A percentile compares a stretch with the other conserved stretches of the same genome.
These are phyloP conservation scores for Pestalotiopsis sp. DNA, from an alignment of 2,329 filamentous ascomycete species.

Conservation along the genomic window DNA sequence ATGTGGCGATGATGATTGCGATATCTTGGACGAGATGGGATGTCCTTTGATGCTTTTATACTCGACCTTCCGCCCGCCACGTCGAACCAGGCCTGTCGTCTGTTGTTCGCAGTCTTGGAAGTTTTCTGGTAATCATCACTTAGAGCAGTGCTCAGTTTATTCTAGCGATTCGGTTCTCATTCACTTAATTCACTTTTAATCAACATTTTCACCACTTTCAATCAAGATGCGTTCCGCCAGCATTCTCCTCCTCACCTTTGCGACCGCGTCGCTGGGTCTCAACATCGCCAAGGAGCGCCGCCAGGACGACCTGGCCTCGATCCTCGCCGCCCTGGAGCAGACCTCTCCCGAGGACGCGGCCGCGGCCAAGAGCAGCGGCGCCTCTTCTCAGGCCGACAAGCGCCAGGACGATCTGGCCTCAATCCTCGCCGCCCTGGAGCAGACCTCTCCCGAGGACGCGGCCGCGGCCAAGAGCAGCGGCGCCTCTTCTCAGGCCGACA, in stretches of 20 bases:
- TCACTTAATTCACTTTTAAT: not conserved
- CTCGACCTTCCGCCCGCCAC: not conserved
- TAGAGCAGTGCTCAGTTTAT: slow-evolving; percentile 9
- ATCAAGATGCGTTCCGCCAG: slow-evolving; percentile 8
- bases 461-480: not conserved
- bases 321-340: slow-evolving; percentile 5
- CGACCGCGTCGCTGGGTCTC: slow-evolving; percentile 6
- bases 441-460: slow-evolving; percentile 1
- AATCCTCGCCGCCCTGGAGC: slow-evolving; percentile 5
- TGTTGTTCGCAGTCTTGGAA: not conserved
- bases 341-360: slow-evolving; percentile 1
- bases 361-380: not conserved
- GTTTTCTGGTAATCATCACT: not conserved
- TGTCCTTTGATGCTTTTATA: not conserved
- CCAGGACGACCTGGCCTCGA: slow-evolving; percentile 4
- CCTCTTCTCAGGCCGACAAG: not conserved
- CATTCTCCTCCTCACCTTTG: slow-evolving; percentile 4
- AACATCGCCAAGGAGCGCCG: slow-evolving; percentile 8
- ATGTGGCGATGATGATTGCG: not conserved
- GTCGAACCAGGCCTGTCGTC: not conserved
- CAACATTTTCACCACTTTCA: not conserved
- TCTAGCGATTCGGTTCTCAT: not conserved
- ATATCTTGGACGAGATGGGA: not conserved
- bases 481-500: not conserved
- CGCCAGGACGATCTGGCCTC: slow-evolving; percentile 7